A percentile compares a stretch with the other conserved stretches of the same genome.
These are phyloP conservation scores for Helicostylum pulchrum DNA, from an alignment of 192 early-diverging fungal genomes.

Conservation along the genomic window DNA sequence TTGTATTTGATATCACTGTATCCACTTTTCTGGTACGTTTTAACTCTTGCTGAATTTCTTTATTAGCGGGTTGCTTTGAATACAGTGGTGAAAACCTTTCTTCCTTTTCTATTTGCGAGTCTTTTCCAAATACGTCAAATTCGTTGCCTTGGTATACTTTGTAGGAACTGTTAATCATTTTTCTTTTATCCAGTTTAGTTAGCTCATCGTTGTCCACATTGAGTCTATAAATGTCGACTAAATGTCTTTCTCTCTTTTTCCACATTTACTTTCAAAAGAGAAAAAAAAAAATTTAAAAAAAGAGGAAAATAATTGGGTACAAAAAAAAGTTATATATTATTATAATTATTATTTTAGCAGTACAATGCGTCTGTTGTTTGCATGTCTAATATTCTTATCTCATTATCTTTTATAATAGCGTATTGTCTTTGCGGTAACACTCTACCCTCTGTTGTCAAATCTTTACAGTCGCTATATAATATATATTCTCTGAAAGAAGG, in stretches of 20 bases:
- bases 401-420: constrained; percentile 44
- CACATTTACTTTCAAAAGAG: constrained; percentile 2
- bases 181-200: neutral
- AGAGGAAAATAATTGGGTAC: neutral
- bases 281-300: neutral
- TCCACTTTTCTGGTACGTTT: too few species aligned
- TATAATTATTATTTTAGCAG: constrained; percentile 15
- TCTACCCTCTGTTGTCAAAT: constrained; percentile 9
- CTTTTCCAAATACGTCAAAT: constrained; percentile 2
- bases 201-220: neutral
- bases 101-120: neutral
- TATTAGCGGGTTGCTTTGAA: too few species aligned
- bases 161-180: neutral
- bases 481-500: constrained; percentile 59
- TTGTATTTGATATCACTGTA: too few species aligned
- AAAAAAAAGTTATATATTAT: neutral
- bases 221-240: neutral
- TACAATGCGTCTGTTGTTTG: constrained; percentile 31
- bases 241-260: neutral
- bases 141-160: constrained; percentile 4
- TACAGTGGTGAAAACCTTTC: too few species aligned
- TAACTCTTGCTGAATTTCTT: too few species aligned
- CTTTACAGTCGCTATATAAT: constrained; percentile 32
- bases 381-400: constrained; percentile 46
- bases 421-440: constrained; percentile 43